Evolutionary conservation across 352 stramenopile genomes (phyloP), one percentile per base, ranked within the genome.

Genomic region (Globisporangium barbulae): DNA sequence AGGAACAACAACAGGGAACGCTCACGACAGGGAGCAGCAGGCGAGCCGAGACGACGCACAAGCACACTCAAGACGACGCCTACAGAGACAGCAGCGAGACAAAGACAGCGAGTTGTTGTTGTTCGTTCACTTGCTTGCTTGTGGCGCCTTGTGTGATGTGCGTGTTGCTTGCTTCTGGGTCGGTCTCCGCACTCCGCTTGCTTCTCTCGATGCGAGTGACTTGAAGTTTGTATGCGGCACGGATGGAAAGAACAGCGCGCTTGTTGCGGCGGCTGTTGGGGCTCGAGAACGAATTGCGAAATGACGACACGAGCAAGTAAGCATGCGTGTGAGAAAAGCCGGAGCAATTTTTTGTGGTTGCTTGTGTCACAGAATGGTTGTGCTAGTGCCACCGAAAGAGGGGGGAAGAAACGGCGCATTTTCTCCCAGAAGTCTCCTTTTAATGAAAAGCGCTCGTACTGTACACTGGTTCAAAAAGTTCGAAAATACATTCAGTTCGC

Each of bases 241-340:
- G 37, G 10, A 41, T 47, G n/a, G 22, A 7, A 48, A 21, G 42
- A 22, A 48, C 58, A 15, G 41, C 44, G 9, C n/a, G 19, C 21
- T 45, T n/a, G 25, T 57, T 42, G 31, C 33, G 31, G 54, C 22
- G 54, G 41, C 54, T 45, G 54, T 60, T 56, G 28, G 7, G 50
- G 50, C 28, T 56, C 49, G 19, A 39, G 45, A 41, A 48, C 35
- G 33, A 60, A 50, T 60, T 47, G 54, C 54, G 54, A 48, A 60
- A 60, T 60, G 54, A 56, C 35, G n/a, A 33, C 17, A 37, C 21
- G 33, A 2, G 0, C 35, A 49, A 30, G 33, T 17, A 30, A 10
- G 19, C 31, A 13, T 13, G 21, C 12, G 37, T 10, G 30, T 17
- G 54, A 58, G 35, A 49, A 60, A 45, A 35, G 35, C 54, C 35